Evolutionary conservation across 2,329 filamentous ascomycete genomes (phyloP), one percentile per base, ranked within the genome.

Genomic region (Colletotrichum siamense): DNA sequence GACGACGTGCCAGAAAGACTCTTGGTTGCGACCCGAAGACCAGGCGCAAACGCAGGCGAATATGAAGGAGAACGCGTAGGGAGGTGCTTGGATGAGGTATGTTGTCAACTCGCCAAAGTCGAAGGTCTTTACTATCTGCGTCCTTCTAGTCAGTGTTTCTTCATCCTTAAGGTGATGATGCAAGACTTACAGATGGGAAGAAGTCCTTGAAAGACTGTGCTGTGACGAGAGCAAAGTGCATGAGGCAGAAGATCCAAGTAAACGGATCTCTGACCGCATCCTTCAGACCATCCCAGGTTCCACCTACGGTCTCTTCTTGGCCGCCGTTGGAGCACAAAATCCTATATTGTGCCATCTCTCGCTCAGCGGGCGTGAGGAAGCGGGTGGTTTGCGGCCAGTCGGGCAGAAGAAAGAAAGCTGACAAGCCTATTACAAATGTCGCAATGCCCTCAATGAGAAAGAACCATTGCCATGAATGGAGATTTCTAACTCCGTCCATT

Each of bases 381-480:
- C 79, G 79, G 3, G 85, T 84, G 59, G 85, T 84, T 8, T 82
- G 81, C 0, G 85, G 86, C 32, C 85, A 83, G 66, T 84, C 83
- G 3, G 87, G 87, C 4, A 88, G 80, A 16, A 86, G 79, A 26
- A 85, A 83, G 55, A 79, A 86, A 2, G 83, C 82, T 3, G 79
- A 76, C 16, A 83, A 70, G 10, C 82, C 84, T 16, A 85, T 81
- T 4, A 82, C 57, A 69, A 86, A 83, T 15, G 83, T 84, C 10
- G 81, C 81, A 13, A 83, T 78, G 4, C 84, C 85, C 73, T 87
- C 86, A 34, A 87, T 85, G 76, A 88, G 83, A 75, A 88, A 87
- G 55, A 89, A 86, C 87, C 87, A 88, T 24, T 87, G 84, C 87
- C 86, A 87, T 1, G 84, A 82, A 28, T 83, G 80, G 32, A 87